Base-by-base conservation (phyloP, 805 yeast genomes). In the Ogataea kodamae region DNA sequence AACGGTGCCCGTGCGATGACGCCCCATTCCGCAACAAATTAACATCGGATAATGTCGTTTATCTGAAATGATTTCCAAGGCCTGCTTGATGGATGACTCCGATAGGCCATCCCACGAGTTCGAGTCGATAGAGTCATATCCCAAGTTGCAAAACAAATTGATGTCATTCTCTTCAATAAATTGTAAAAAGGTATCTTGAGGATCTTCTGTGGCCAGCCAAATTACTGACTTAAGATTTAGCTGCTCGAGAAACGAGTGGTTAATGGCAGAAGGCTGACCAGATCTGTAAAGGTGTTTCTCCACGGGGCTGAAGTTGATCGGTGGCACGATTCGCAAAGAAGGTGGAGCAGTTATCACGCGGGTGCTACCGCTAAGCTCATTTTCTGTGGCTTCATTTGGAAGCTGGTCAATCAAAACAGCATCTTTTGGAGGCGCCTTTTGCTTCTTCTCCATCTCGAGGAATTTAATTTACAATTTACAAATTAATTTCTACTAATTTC, bases 1-100 rank as follows among this genome's bases (percentile, higher is more conserved):
- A 3, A 92, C 96, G 0, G 97, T 89, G 1, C 98, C 98, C 0
- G 97, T 89, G 45, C 98, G 70, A 59, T 90, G 98, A 47, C 98
- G 68, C 0, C 98, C 98, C 98, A 92, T 92, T 9, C 97, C 96
- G 51, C 97, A 92, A 58, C 97, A 92, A 4, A 89, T 89, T 31
- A 92, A 64, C 42, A 92, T 50, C 0, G 98, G 97, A 51, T 86
- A 85, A 55, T 78, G 76, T n/a, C 74, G 70, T 43, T 71, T 72
- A 48, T 85, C 74, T 26, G 80, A 74, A 12, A 90, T 82, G 20
- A 87, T 69, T 42, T 80, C 82, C 42, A 90, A 62, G 1, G 96
- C 95, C 41, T 77, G 78, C 17, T 76, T 74, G 33, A 90, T 87
- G 14, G 94, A 76, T 25, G 75, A 70, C 52, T 88, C 96, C 12